Conservation (phyloP, 441 rosid species). For the Dalechampia spathulata region DNA sequence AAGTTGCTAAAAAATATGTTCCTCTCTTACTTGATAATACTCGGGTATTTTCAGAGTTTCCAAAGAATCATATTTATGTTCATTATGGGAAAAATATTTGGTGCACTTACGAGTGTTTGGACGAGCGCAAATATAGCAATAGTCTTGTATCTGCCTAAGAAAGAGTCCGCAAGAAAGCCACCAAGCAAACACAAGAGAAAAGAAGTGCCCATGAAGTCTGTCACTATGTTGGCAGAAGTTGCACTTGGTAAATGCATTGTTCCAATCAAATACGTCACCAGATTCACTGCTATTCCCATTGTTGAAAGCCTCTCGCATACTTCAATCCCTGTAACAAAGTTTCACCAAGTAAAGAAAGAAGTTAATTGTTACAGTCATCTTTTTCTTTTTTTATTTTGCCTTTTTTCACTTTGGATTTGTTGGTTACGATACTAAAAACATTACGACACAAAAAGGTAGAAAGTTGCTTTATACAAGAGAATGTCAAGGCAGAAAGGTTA, state of each 20-base stretch:
- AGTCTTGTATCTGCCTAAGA: slow-evolving; percentile 72
- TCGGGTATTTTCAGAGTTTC: too few relatives aligned
- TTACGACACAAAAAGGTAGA: neutral
- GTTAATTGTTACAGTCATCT: too few relatives aligned
- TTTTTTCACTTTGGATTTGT: too few relatives aligned
- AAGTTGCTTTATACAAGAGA: neutral
- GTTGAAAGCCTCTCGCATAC: slow-evolving; percentile 87
- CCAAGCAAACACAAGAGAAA: slow-evolving; percentile 76
- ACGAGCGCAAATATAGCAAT: slow-evolving; percentile 61
- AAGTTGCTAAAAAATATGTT: too few relatives aligned
- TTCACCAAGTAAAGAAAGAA: too few relatives aligned
- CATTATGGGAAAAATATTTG: too few relatives aligned
- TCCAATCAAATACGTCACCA: slow-evolving; percentile 71
- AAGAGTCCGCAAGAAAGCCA: slow-evolving; percentile 87
- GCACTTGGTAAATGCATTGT: slow-evolving; percentile 87
- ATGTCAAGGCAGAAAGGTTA: neutral
- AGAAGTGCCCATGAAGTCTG: slow-evolving; percentile 85
- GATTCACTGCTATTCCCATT: slow-evolving; percentile 91
- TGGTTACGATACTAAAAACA: neutral
- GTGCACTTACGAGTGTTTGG: slow-evolving; percentile 56
- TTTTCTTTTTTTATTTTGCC: too few relatives aligned
- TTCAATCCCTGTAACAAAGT: slow-evolving; percentile 49
- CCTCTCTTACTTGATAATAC: too few relatives aligned
- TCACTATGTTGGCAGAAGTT: slow-evolving; percentile 71
- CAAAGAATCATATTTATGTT: too few relatives aligned